phyloP scores from a whole-genome alignment of 2,329 filamentous ascomycete genomes.

The Neocatenulostroma microsporum region DNA sequence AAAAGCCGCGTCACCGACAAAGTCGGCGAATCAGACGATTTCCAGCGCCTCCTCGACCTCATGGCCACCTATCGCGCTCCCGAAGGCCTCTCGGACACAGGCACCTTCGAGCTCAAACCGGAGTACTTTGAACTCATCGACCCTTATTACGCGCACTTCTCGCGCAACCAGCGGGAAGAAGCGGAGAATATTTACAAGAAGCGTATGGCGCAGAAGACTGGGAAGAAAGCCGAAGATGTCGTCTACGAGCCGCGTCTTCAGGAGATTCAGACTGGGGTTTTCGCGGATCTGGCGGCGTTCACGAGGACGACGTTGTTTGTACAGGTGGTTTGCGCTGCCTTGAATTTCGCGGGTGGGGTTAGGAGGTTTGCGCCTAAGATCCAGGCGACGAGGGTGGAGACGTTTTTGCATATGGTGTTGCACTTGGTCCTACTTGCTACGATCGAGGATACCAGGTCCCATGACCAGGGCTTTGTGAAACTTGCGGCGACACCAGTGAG shows the following conservation, averaged over 20 bases:
- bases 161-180: constrained; percentile 93
- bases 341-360: constrained; percentile 70
- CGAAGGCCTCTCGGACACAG: constrained; percentile 84
- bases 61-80: constrained; percentile 86
- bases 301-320: constrained; percentile 79
- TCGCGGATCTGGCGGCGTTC: constrained; percentile 67
- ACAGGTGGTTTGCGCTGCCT: constrained; percentile 80
- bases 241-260: constrained; percentile 84
- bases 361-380: constrained; percentile 63
- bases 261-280: constrained; percentile 67
- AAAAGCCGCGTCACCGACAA: constrained; percentile 79
- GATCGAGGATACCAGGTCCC: constrained; percentile 57
- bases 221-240: constrained; percentile 70
- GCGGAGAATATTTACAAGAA: constrained; percentile 83
- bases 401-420: constrained; percentile 82
- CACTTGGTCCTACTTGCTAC: constrained; percentile 82
- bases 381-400: constrained; percentile 75
- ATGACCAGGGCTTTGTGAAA: constrained; percentile 18
- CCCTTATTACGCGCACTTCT: constrained; percentile 93
- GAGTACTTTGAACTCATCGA: constrained; percentile 83
- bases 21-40: constrained; percentile 80
- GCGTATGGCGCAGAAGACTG: constrained; percentile 78
- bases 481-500: constrained; percentile 16
- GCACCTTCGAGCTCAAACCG: constrained; percentile 85
- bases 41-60: constrained; percentile 73